Percentiles rank a stretch among this genome's conserved stretches.
Evolutionary conservation across 2,329 filamentous ascomycete species (phyloP).

Genomic region (Penicillium decumbens): DNA sequence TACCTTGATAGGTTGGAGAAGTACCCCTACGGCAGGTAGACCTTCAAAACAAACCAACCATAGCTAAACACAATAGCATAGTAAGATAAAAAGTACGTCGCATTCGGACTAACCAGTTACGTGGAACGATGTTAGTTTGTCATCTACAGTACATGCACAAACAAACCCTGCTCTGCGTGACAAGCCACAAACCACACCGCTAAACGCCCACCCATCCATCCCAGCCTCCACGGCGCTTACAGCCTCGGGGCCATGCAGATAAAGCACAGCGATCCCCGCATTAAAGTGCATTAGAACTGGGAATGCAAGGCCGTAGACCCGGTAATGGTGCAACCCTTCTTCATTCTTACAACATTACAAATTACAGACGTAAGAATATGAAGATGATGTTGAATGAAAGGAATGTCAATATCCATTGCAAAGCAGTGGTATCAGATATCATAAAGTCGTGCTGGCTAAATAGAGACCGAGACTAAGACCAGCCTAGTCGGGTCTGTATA

Average conservation of each 20-base stretch:
- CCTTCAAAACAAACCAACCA: neutral
- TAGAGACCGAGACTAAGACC: neutral
- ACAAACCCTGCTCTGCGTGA: neutral
- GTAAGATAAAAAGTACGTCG: too few species aligned
- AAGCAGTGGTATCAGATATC: slow-evolving; percentile 2
- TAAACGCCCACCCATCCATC: neutral
- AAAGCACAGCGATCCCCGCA: neutral
- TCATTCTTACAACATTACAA: neutral
- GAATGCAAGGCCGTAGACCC: neutral
- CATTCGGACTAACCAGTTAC: neutral
- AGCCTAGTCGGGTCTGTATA: slow-evolving; percentile 1
- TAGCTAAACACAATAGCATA: neutral
- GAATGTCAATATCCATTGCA: neutral
- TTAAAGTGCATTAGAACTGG: neutral
- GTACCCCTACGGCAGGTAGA: neutral
- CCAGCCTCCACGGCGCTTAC: neutral
- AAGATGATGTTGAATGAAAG: neutral
- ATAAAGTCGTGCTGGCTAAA: slow-evolving; percentile 9
- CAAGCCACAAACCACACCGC: neutral
- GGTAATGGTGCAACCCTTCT: neutral
- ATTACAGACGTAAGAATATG: neutral
- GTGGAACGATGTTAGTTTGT: too few species aligned
- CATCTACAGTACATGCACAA: too few species aligned
- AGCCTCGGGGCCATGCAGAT: neutral
- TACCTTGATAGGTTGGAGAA: too few species aligned